A percentile compares a stretch with the other conserved stretches of the same genome.
These are phyloP conservation scores for Pulveroboletus sp. DNA, from an alignment of 768 basidiomycete species.

Conservation along the genomic window DNA sequence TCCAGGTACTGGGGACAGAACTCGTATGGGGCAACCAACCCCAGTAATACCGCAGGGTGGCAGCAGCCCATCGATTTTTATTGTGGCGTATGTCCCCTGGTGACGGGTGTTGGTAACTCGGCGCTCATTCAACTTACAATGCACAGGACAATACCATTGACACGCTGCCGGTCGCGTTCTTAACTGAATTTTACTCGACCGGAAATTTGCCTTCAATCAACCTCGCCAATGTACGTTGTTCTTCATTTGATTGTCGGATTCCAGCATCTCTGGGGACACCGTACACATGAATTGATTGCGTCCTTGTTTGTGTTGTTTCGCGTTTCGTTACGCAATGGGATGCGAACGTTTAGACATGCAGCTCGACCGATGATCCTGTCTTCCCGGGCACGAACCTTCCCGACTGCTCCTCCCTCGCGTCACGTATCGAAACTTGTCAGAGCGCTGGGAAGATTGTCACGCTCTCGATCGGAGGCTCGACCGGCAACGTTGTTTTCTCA, in stretches of 20 bases:
- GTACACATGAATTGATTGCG: no score
- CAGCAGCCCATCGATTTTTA: slow-evolving; percentile 33
- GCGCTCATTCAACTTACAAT: background rate
- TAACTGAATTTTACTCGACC: slow-evolving; percentile 54
- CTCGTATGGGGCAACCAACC: slow-evolving; percentile 29
- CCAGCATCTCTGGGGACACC: background rate
- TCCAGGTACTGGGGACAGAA: slow-evolving; percentile 36
- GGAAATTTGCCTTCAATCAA: slow-evolving; percentile 57
- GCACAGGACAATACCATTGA: slow-evolving; percentile 52
- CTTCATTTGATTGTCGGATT: background rate
- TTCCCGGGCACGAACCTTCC: slow-evolving; percentile 61
- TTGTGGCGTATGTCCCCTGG: slow-evolving; percentile 19
- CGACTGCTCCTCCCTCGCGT: slow-evolving; percentile 55
- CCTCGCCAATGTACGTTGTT: slow-evolving; percentile 47
- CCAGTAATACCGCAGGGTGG: slow-evolving; percentile 19
- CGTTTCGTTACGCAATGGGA: background rate
- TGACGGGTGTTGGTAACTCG: background rate
- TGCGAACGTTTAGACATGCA: slow-evolving; percentile 52
- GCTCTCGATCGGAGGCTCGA: slow-evolving; percentile 56
- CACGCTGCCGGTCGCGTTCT: slow-evolving; percentile 56
- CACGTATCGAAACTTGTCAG: slow-evolving; percentile 63
- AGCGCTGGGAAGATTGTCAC: slow-evolving; percentile 57
- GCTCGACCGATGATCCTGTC: slow-evolving; percentile 46
- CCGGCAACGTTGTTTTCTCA: slow-evolving; percentile 56
- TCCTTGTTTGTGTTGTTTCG: no score